Evolutionary conservation across 257 asterid species (phyloP).

Genomic region (Solanum bukasovii): DNA sequence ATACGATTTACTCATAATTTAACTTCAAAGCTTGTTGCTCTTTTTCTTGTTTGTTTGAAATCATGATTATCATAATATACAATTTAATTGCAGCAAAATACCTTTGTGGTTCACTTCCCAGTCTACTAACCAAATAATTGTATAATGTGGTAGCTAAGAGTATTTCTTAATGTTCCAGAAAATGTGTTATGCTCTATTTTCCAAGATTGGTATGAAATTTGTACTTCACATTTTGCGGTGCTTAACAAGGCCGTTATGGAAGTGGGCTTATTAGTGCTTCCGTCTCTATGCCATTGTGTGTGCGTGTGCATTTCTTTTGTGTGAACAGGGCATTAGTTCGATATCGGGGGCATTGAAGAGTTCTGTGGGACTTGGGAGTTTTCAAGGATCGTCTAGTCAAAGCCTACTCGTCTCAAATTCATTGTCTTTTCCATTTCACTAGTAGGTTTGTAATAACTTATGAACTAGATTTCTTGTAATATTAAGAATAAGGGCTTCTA

Average conservation of each 20-base stretch:
- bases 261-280: not conserved
- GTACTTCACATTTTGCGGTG: not conserved
- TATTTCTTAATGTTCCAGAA: too few species aligned
- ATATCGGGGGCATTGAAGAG: not conserved
- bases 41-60: not conserved
- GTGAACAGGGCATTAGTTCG: not conserved
- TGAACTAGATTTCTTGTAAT: not conserved
- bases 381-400: not conserved
- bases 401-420: not conserved
- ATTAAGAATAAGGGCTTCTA: not conserved
- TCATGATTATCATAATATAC: not conserved
- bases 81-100: too few species aligned
- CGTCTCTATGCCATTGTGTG: not conserved
- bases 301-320: not conserved
- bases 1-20: not conserved
- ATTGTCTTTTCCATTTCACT: not conserved
- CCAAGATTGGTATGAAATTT: too few species aligned
- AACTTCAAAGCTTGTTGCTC: not conserved
- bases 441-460: not conserved
- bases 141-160: too few species aligned
- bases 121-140: too few species aligned
- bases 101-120: not conserved
- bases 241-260: not conserved
- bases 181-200: too few species aligned
- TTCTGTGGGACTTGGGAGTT: not conserved